phyloP scores from a whole-genome alignment of 208 protist genomes.

The Leishmania amazonensis region DNA sequence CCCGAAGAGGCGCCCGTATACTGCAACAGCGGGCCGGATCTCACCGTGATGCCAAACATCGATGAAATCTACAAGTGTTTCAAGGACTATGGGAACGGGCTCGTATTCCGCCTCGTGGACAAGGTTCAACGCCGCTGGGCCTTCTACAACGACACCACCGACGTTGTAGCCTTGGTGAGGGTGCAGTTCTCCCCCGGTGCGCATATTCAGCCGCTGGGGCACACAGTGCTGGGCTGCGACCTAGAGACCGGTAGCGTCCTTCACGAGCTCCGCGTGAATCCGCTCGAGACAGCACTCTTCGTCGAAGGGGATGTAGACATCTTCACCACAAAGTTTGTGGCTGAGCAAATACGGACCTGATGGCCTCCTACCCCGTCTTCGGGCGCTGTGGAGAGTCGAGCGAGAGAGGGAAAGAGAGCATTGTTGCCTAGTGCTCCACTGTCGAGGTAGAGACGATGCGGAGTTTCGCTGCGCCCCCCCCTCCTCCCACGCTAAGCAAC shows the following conservation, averaged over 20 bases:
- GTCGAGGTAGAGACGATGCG: neutral
- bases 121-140: slow-evolving; percentile 41
- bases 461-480: neutral
- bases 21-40: slow-evolving; percentile 51
- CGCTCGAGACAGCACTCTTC: slow-evolving; percentile 65
- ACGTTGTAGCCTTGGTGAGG: slow-evolving; percentile 48
- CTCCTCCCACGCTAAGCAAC: neutral
- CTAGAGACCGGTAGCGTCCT: slow-evolving; percentile 43
- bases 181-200: slow-evolving; percentile 46
- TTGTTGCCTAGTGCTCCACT: neutral
- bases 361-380: neutral
- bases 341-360: slow-evolving; percentile 26
- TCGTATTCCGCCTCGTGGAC: slow-evolving; percentile 81
- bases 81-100: slow-evolving; percentile 76
- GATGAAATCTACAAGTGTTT: slow-evolving; percentile 77
- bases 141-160: slow-evolving; percentile 83
- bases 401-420: neutral
- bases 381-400: no score
- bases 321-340: slow-evolving; percentile 79
- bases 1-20: slow-evolving; percentile 36
- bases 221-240: slow-evolving; percentile 35
- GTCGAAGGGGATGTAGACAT: slow-evolving; percentile 49
- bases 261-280: slow-evolving; percentile 52
- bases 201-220: slow-evolving; percentile 44
- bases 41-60: slow-evolving; percentile 29